Evolutionary conservation across 768 basidiomycete species (phyloP).

Genomic region (Rhodotorula kratochvilovae): DNA sequence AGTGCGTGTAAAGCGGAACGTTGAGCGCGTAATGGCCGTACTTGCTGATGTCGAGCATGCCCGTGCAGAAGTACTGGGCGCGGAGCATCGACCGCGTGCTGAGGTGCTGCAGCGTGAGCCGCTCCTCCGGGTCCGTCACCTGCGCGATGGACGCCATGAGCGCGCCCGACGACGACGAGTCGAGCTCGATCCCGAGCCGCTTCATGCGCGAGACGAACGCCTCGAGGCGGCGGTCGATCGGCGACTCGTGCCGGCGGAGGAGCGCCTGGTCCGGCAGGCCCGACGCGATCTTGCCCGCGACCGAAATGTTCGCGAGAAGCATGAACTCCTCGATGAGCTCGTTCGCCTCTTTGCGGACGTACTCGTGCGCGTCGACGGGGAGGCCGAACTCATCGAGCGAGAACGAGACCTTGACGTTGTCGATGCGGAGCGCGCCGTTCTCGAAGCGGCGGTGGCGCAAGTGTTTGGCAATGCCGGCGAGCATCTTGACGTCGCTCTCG

Average conservation of each 20-base stretch:
- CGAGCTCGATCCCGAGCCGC: conserved; percentile 76
- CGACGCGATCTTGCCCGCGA: conserved; percentile 88
- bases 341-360: conserved; percentile 66
- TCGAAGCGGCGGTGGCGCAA: conserved; percentile 69
- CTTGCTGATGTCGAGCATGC: conserved; percentile 98
- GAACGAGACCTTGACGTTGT: conserved; percentile 69
- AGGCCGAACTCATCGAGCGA: conserved; percentile 68
- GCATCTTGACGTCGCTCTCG: conserved; percentile 66
- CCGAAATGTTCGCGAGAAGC: conserved; percentile 81
- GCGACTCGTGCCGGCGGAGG: conserved; percentile 86
- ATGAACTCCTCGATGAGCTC: conserved; percentile 92
- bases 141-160: conserved; percentile 79
- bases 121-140: conserved; percentile 58
- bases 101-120: conserved; percentile 72
- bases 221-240: conserved; percentile 81
- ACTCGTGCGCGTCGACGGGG: conserved; percentile 71
- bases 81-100: conserved; percentile 81
- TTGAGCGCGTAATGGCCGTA: conserved; percentile 90
- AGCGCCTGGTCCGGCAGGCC: conserved; percentile 95
- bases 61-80: conserved; percentile 97
- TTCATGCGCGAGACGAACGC: conserved; percentile 74
- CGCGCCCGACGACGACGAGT: conserved; percentile 69
- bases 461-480: conserved; percentile 66
- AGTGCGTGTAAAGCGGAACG: conserved; percentile 85
- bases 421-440: conserved; percentile 69